These are phyloP conservation scores for Penicillium sp. DNA, from an alignment of 2,329 filamentous ascomycete species.

Conservation along the genomic window DNA sequence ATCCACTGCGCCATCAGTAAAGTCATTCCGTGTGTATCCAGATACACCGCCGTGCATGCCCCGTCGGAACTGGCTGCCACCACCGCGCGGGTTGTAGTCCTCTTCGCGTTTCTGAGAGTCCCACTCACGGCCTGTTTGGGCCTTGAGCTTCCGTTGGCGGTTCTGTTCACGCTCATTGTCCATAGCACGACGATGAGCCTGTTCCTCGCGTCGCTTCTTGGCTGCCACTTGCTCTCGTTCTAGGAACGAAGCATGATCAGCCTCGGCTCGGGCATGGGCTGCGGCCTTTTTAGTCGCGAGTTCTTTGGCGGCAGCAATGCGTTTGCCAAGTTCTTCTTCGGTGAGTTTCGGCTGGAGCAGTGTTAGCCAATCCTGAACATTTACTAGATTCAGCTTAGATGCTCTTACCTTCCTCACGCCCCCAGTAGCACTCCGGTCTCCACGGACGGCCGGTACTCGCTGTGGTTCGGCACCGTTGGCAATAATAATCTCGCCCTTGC, in stretches of 20 bases:
- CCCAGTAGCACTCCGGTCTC: conserved; percentile 53
- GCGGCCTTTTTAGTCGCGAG: conserved; percentile 58
- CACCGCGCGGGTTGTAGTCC: conserved; percentile 45
- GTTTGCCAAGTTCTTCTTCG: conserved; percentile 58
- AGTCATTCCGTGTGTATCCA: conserved; percentile 31
- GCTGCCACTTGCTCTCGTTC: conserved; percentile 58
- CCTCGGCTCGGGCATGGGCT: conserved; percentile 61
- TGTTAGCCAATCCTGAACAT: conserved; percentile 21
- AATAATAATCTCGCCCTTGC: conserved; percentile 5
- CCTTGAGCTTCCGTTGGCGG: conserved; percentile 55
- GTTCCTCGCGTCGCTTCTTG: conserved; percentile 51
- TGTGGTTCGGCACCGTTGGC: conserved; percentile 23
- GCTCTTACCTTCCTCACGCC: conserved; percentile 46
- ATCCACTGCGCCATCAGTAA: conserved; percentile 24
- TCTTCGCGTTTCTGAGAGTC: conserved; percentile 58
- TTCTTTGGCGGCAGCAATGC: conserved; percentile 58
- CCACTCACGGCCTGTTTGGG: conserved; percentile 58
- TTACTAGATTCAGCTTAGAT: not conserved
- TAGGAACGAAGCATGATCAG: conserved; percentile 61
- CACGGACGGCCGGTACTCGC: conserved; percentile 48
- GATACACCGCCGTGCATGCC: conserved; percentile 52
- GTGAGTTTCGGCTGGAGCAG: conserved; percentile 55
- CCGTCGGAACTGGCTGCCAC: conserved; percentile 44
- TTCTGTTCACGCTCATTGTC: conserved; percentile 60
- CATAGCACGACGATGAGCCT: conserved; percentile 53